phyloP scores from a whole-genome alignment of 441 rosid genomes.

The Breynia disticha region DNA sequence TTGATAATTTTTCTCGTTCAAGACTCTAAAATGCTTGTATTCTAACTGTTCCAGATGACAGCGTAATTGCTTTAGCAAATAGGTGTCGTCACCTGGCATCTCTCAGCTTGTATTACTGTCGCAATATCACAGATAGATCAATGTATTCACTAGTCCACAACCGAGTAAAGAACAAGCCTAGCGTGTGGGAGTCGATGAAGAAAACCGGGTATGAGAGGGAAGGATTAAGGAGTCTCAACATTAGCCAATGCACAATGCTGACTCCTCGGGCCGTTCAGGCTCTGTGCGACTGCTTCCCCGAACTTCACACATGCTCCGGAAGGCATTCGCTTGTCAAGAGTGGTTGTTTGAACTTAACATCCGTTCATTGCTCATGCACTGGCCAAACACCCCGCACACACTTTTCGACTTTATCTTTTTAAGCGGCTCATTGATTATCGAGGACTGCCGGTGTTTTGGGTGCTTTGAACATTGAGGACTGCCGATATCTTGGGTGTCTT shows the following conservation, averaged over 20 bases:
- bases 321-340: slow-evolving; percentile 96
- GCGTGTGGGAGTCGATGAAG: slow-evolving; percentile 41
- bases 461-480: no score
- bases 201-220: slow-evolving; percentile 47
- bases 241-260: slow-evolving; percentile 94
- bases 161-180: slow-evolving; percentile 55
- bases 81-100: slow-evolving; percentile 69
- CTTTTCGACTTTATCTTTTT: no score
- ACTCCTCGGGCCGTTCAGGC: slow-evolving; percentile 93
- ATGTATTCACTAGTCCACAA: slow-evolving; percentile 76
- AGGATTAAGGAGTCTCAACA: slow-evolving; percentile 76
- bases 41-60: slow-evolving; percentile 43
- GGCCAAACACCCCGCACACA: slow-evolving; percentile 53
- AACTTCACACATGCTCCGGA: slow-evolving; percentile 89
- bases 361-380: slow-evolving; percentile 90
- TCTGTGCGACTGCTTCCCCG: slow-evolving; percentile 82
- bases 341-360: slow-evolving; percentile 76
- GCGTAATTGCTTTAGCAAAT: slow-evolving; percentile 81
- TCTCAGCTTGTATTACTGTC: slow-evolving; percentile 77
- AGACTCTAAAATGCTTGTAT: not conserved
- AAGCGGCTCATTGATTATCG: no score
- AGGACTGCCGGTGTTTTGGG: no score
- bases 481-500: no score
- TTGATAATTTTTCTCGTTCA: not conserved
- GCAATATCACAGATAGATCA: slow-evolving; percentile 76